Conservation (phyloP, 805 yeast genomes). For the Candida cerambycidarum region DNA sequence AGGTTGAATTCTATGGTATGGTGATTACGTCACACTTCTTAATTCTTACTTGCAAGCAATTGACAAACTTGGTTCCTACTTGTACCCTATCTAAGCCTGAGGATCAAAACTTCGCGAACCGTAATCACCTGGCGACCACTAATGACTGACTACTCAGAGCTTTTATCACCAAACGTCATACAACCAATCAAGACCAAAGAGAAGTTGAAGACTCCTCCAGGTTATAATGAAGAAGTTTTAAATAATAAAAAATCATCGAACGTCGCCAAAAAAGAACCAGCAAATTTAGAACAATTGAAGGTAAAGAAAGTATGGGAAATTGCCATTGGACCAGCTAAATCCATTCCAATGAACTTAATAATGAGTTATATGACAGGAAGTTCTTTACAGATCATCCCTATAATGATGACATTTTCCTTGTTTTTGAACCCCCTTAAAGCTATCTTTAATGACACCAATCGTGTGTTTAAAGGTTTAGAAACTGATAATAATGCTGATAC, state of each 20-base stretch:
- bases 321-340: conserved; percentile 78
- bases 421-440: conserved; percentile 77
- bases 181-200: conserved; percentile 11
- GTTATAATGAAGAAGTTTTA: conserved; percentile 11
- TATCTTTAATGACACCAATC: conserved; percentile 52
- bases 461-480: conserved; percentile 51
- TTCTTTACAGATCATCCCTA: conserved; percentile 84
- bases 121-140: background rate
- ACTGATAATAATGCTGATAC: conserved; percentile 36
- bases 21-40: background rate
- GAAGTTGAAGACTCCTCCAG: conserved; percentile 16
- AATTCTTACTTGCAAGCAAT: background rate
- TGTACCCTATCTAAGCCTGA: background rate
- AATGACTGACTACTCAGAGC: conserved; percentile 10
- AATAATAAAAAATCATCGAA: background rate
- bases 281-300: conserved; percentile 34
- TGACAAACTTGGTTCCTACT: background rate
- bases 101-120: conserved; percentile 1
- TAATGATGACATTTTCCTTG: conserved; percentile 84
- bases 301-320: conserved; percentile 81
- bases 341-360: conserved; percentile 82
- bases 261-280: conserved; percentile 5
- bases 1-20: no score
- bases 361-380: conserved; percentile 95
- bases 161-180: conserved; percentile 14